Percentiles rank a stretch among this genome's conserved stretches.
These are phyloP conservation scores for Eutrema japonicum DNA, from an alignment of 345 rosid genomes.

Conservation along the genomic window DNA sequence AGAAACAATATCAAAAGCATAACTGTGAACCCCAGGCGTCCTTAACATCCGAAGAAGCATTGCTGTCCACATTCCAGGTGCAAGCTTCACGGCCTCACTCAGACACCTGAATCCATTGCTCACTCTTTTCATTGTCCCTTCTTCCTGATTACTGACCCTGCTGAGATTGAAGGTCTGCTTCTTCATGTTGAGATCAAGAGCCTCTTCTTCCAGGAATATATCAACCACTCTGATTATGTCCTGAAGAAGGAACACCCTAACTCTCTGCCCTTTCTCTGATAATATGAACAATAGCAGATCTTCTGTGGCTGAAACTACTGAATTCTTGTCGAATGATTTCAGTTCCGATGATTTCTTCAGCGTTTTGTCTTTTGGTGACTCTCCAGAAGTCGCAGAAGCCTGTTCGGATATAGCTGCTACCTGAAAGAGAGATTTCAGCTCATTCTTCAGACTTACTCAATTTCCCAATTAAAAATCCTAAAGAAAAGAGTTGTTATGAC, in stretches of 20 bases:
- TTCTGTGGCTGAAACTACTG: constrained; percentile 92
- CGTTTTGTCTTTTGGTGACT: constrained; percentile 41
- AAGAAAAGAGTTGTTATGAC: constrained; percentile 20
- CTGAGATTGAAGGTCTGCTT: constrained; percentile 22
- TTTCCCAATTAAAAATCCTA: background rate
- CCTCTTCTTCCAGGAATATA: constrained; percentile 57
- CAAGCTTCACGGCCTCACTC: constrained; percentile 67
- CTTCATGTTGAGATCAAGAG: constrained; percentile 43
- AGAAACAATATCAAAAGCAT: constrained; percentile 58
- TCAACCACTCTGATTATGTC: constrained; percentile 78
- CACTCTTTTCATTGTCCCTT: constrained; percentile 53
- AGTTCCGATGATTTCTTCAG: constrained; percentile 53
- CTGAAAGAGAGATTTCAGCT: constrained; percentile 42
- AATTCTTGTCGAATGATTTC: constrained; percentile 84
- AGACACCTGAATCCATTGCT: constrained; percentile 60
- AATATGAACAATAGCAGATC: constrained; percentile 81
- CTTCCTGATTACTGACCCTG: constrained; percentile 50
- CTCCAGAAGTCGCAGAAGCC: constrained; percentile 57
- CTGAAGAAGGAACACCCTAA: constrained; percentile 73
- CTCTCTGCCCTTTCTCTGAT: constrained; percentile 80
- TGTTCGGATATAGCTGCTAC: constrained; percentile 92
- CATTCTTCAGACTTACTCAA: background rate
- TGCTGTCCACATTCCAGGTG: constrained; percentile 80
- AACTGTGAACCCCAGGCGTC: constrained; percentile 67
- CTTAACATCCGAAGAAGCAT: constrained; percentile 67